Conservation (phyloP, 2,329 filamentous ascomycete genomes). For the Teratosphaeriaceae sp. region DNA sequence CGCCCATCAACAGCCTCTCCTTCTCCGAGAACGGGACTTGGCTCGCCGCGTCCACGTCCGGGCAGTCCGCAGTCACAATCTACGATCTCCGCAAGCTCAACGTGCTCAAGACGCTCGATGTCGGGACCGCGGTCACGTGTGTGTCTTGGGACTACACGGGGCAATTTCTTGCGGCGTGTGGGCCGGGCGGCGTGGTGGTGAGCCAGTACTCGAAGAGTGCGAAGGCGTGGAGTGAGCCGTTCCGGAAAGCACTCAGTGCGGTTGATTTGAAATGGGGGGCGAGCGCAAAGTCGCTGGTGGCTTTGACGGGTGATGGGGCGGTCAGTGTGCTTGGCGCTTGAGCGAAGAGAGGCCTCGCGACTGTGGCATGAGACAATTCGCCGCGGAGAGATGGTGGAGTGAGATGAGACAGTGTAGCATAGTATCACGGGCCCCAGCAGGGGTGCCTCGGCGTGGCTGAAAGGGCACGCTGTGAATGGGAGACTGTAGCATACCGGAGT, state of each 20-base stretch:
- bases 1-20: constrained; percentile 63
- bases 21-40: constrained; percentile 98
- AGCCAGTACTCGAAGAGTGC: constrained; percentile 82
- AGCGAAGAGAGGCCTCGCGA: too few relatives aligned
- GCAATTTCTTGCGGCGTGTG: constrained; percentile 80
- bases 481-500: not conserved
- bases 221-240: constrained; percentile 83
- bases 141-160: constrained; percentile 92
- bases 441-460: too few relatives aligned
- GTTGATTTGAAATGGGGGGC: constrained; percentile 72
- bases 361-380: not conserved
- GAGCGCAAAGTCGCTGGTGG: constrained; percentile 65
- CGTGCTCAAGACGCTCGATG: constrained; percentile 77
- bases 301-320: constrained; percentile 67
- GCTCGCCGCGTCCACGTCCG: constrained; percentile 77
- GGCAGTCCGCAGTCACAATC: constrained; percentile 70
- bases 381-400: not conserved
- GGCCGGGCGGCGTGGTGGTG: constrained; percentile 73
- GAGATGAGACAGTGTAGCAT: too few relatives aligned
- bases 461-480: too few relatives aligned
- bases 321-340: constrained; percentile 57
- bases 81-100: constrained; percentile 88
- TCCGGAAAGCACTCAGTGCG: constrained; percentile 68
- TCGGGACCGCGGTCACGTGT: constrained; percentile 67
- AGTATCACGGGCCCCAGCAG: not conserved